Evolutionary conservation across 2,329 filamentous ascomycete genomes (phyloP), one percentile per base, ranked within the genome.

Genomic region (Trichoderma atrobrunneum): DNA sequence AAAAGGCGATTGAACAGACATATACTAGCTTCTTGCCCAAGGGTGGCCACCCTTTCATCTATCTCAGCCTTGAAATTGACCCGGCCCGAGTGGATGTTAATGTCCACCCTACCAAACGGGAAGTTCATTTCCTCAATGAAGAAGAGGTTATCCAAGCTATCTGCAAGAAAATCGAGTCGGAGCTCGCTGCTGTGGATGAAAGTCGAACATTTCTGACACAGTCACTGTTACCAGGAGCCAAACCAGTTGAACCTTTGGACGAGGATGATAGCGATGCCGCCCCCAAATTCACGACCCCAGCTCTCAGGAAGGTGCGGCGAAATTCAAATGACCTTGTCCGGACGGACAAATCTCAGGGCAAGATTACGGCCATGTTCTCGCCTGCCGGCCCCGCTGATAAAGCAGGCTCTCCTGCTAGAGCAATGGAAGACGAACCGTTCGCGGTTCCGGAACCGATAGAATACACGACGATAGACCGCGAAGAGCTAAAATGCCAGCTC

Each of bases 41-140:
- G 82, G 94, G 93, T 39, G 94, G 94, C 2, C 96, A 97, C 78
- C 96, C 96, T 0, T 99, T 98, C 79, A 86, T 95, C 72, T 99
- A 99, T 78, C 86, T 99, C 30, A 96, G 92, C 78, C 87, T 99
- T 3, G 93, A 97, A 73, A 97, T 99, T 72, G 95, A 98, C 76
- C 95, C 96, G 1, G 90, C 92, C 30, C 88, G 95, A 68, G 94
- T 99, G 5, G 96, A 99, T 80, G 97, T 99, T 78, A 99, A 99
- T 76, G 92, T 99, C 0, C 96, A 99, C 80, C 96, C 96, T 0
- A 99, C 96, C 0, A 99, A 99, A 81, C 88, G 94, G 65, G 95
- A 99, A 79, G 96, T 99, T 24, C 96, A 98, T 78, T 98, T 99
- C 77, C 86, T 99, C 26, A 97, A 98, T 74, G 96, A 99, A 80